phyloP scores from a whole-genome alignment of 164 flowering plant species.

The Berberis vulgaris region DNA sequence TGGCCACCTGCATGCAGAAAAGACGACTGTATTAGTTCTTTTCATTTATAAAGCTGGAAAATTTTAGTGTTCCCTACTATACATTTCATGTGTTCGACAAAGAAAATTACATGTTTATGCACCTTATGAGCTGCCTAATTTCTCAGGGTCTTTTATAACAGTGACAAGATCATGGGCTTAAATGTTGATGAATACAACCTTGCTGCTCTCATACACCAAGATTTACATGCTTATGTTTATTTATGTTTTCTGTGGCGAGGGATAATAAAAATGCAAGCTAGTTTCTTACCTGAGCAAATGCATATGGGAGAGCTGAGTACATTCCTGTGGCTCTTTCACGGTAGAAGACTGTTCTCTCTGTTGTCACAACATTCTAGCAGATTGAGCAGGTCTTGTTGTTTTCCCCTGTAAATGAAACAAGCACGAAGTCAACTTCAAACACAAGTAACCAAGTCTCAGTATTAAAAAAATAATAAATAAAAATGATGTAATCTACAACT shows the following conservation, averaged over 20 bases:
- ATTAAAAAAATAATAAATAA: background rate
- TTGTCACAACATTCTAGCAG: conserved; percentile 37
- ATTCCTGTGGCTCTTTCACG: conserved; percentile 85
- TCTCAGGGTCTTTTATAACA: too few species aligned
- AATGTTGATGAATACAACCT: background rate
- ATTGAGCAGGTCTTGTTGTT: conserved; percentile 52
- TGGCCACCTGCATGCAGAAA: conserved; percentile 28
- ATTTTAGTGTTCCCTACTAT: too few species aligned
- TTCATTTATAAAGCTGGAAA: background rate
- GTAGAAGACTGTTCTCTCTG: conserved; percentile 70
- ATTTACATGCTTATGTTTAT: too few species aligned
- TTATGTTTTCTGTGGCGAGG: too few species aligned
- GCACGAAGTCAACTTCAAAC: background rate
- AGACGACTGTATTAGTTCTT: background rate
- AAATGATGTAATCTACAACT: too few species aligned
- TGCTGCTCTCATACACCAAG: background rate
- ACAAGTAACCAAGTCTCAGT: background rate
- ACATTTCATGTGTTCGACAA: too few species aligned
- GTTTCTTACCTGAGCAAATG: conserved; percentile 54
- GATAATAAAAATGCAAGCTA: background rate
- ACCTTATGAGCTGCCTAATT: too few species aligned
- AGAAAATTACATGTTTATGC: too few species aligned
- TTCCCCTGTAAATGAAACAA: conserved; percentile 25
- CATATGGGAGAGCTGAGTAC: conserved; percentile 71
- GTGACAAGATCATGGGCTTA: too few species aligned